Evolutionary conservation across 495 filamentous ascomycete genomes (phyloP), one percentile per base, ranked within the genome.

Genomic region (Penicillium silybi): DNA sequence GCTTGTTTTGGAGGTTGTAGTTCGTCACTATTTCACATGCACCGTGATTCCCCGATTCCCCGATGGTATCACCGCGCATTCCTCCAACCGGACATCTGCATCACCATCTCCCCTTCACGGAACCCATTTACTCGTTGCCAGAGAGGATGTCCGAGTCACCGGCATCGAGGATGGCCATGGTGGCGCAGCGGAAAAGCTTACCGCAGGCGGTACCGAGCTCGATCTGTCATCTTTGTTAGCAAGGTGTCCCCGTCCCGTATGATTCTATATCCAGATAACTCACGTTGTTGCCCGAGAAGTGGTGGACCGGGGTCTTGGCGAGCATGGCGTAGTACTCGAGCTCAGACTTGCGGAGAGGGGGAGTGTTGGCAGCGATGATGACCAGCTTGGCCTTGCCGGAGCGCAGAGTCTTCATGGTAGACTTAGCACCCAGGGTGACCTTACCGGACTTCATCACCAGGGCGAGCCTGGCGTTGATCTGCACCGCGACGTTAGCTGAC

Each of bases 281-380:
- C 84, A 97, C 91, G 84, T 96, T 97, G 84, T 93, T 95, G 51
- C 92, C 93, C 57, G 81, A 81, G 78, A 96, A 97, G 80, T 97
- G 92, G 80, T 97, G 90, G 64, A 97, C 90, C 41, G 87, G 83
- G 63, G 87, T 89, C 82, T 97, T 96, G 65, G 86, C 83, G 54
- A 96, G 77, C 90, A 95, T 95, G 66, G 87, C 85, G 77, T 92
- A 92, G 75, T 72, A 85, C 75, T 96, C 91, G 54, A 96, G 83
- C 80, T 96, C 91, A 59, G 80, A 85, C 86, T 96, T 96, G 67
- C 91, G 81, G 48, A 97, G 85, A 65, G 92, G 90, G 62, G 92
- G 92, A 50, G 90, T 92, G 80, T 97, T 96, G 77, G 87, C 90
- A 56, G 89, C 86, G 65, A 92, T 90, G 64, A 86, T 78, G 59